A percentile compares a stretch with the other conserved stretches of the same genome.
These are phyloP conservation scores for Pneumocystis carinii DNA, from an alignment of 1,139 yeast genomes.

Conservation along the genomic window DNA sequence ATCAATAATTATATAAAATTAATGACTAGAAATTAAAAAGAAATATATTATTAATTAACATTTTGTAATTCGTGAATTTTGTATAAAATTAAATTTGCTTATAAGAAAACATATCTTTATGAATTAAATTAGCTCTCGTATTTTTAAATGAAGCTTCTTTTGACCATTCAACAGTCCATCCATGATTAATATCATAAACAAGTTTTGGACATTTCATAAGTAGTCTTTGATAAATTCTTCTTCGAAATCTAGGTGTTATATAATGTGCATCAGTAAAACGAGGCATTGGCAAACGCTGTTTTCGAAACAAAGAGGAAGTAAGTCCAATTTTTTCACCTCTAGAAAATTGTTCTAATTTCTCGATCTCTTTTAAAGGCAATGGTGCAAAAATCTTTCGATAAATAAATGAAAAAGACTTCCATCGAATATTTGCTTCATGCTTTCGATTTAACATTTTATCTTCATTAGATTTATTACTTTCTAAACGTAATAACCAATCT, in stretches of 20 bases:
- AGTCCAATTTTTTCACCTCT: neutral
- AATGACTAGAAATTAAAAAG: no score
- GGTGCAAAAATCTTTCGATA: neutral
- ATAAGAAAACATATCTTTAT: neutral
- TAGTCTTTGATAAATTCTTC: neutral
- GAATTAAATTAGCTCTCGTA: neutral
- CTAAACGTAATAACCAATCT: neutral
- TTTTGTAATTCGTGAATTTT: no score
- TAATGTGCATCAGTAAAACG: neutral
- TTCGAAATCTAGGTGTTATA: neutral
- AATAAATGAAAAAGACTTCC: neutral
- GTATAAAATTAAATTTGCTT: neutral
- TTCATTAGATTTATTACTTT: neutral
- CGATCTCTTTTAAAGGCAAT: neutral
- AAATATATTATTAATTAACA: no score
- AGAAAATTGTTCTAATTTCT: neutral
- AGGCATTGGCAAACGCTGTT: neutral
- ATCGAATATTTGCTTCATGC: neutral
- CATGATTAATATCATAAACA: neutral
- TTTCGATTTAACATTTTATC: neutral
- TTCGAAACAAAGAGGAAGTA: neutral
- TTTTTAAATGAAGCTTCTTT: neutral
- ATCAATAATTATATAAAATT: no score
- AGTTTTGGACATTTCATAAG: neutral
- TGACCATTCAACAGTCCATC: neutral